These are phyloP conservation scores for Murraya koenigii DNA, from an alignment of 345 rosid species.

Conservation along the genomic window DNA sequence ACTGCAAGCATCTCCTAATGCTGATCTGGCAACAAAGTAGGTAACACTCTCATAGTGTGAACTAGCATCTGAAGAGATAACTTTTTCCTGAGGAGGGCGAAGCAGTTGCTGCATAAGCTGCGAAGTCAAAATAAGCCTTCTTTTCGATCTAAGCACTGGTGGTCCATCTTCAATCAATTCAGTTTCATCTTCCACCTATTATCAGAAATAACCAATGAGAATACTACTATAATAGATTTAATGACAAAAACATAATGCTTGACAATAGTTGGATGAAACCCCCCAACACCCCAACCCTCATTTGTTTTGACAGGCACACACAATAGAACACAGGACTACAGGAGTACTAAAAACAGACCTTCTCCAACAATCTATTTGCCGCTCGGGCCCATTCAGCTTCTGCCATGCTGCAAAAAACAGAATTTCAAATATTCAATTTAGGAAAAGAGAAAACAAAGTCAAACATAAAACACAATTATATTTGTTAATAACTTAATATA, in stretches of 20 bases:
- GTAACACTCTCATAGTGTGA: constrained; percentile 50
- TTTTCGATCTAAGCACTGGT: constrained; percentile 53
- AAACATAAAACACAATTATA: neutral
- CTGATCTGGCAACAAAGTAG: constrained; percentile 50
- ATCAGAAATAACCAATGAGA: constrained; percentile 18
- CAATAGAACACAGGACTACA: neutral
- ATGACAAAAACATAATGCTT: neutral
- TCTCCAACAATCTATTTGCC: constrained; percentile 62
- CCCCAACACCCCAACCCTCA: neutral
- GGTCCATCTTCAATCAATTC: constrained; percentile 49
- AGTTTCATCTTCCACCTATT: constrained; percentile 61
- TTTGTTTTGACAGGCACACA: neutral
- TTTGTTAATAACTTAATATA: neutral
- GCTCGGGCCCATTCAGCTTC: constrained; percentile 73
- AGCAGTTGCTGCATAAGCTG: constrained; percentile 81
- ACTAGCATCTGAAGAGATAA: constrained; percentile 50
- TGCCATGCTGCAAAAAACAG: constrained; percentile 49
- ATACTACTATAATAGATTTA: constrained; percentile 1
- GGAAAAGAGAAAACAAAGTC: neutral
- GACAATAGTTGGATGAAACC: neutral
- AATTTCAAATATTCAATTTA: neutral
- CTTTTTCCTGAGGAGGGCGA: constrained; percentile 48
- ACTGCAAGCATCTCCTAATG: constrained; percentile 75
- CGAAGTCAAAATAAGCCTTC: constrained; percentile 71
- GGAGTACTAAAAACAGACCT: constrained; percentile 62